Evolutionary conservation across 2,329 filamentous ascomycete species (phyloP).

Genomic region (Cladosporium sp.): DNA sequence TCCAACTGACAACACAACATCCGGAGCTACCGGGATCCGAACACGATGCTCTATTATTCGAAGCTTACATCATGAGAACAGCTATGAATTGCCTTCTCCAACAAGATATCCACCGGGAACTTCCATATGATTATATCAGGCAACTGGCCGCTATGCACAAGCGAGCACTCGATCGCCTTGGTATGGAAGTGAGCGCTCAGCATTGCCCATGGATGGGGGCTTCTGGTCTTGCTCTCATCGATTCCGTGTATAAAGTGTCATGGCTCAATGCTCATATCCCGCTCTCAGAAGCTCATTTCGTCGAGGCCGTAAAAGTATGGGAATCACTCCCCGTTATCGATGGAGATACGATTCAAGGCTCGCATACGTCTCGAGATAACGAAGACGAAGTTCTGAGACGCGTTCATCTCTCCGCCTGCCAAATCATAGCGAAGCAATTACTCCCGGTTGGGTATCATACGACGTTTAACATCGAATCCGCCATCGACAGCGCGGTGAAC

Average conservation of each 20-base stretch:
- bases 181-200: background rate
- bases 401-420: background rate
- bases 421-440: background rate
- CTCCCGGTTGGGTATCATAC: background rate
- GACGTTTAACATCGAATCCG: background rate
- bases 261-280: background rate
- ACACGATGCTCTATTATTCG: conserved; percentile 18
- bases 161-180: background rate
- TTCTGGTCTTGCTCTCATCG: background rate
- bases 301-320: background rate
- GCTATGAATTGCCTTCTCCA: conserved; percentile 18
- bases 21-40: conserved; percentile 3
- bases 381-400: background rate
- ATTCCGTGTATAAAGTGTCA: background rate
- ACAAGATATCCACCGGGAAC: conserved; percentile 8
- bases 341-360: background rate
- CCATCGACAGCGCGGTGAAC: background rate
- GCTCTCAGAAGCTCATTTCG: background rate
- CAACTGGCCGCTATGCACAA: background rate
- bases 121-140: conserved; percentile 13
- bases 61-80: conserved; percentile 20
- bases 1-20: background rate
- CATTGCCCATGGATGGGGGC: conserved; percentile 4
- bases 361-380: background rate
- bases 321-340: background rate